Evolutionary conservation across 768 basidiomycete species (phyloP).

Genomic region (Austroboletus festivus): DNA sequence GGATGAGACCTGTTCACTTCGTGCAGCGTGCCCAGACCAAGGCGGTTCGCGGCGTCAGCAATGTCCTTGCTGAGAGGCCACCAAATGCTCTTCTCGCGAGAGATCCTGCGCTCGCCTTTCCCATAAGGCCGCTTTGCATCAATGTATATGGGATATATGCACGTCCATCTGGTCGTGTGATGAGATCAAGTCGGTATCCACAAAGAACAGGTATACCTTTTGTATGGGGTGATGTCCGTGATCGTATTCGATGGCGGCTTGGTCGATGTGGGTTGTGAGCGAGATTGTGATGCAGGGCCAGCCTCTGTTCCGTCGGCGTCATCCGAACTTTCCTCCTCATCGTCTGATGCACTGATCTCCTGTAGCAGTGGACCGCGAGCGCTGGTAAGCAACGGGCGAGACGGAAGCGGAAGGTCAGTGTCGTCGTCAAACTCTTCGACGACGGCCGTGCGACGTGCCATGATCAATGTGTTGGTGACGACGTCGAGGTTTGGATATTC

Average conservation of each 20-base stretch:
- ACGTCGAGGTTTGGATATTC: slow-evolving; percentile 15
- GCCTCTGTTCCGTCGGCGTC: slow-evolving; percentile 36
- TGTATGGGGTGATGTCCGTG: slow-evolving; percentile 80
- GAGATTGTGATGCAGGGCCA: slow-evolving; percentile 50
- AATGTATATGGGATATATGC: slow-evolving; percentile 94
- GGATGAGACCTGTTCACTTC: slow-evolving; percentile 92
- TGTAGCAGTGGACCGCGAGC: slow-evolving; percentile 73
- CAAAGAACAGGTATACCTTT: slow-evolving; percentile 52
- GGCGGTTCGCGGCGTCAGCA: slow-evolving; percentile 70
- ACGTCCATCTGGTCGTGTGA: slow-evolving; percentile 70
- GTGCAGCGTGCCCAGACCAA: slow-evolving; percentile 80
- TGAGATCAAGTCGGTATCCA: slow-evolving; percentile 2
- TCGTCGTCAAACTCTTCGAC: slow-evolving; percentile 91
- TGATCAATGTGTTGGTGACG: slow-evolving; percentile 31
- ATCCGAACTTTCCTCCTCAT: slow-evolving; percentile 44
- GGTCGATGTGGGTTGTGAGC: slow-evolving; percentile 14
- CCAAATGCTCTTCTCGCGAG: slow-evolving; percentile 79
- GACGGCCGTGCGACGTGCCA: slow-evolving; percentile 70
- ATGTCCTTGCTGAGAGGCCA: slow-evolving; percentile 96
- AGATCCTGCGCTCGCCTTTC: slow-evolving; percentile 77
- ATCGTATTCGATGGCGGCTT: slow-evolving; percentile 38
- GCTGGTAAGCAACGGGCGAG: slow-evolving; percentile 60
- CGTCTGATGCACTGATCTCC: slow-evolving; percentile 58
- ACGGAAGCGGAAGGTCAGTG: slow-evolving; percentile 83
- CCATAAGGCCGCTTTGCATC: slow-evolving; percentile 91